Evolutionary conservation across 768 basidiomycete species (phyloP), one percentile per base, ranked within the genome.

Genomic region (Mycena capillaripes): DNA sequence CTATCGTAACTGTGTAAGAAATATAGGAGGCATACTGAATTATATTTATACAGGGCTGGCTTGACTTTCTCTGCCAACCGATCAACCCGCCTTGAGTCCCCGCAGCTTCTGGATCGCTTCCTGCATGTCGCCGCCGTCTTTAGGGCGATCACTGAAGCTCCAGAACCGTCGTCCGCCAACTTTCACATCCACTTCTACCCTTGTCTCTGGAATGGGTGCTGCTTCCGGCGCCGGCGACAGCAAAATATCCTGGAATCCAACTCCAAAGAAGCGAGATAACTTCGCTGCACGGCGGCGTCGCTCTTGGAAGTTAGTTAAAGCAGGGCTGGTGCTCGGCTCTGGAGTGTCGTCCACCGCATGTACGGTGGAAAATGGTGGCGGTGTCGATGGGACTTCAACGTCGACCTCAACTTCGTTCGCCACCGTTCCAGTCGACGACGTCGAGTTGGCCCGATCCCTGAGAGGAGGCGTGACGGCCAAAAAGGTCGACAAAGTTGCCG

Each of bases 251-350:
- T 85, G 80, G 73, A 85, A 86, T 30, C 80, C 83, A 36, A 90
- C 89, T 17, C 89, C 89, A 77, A 90, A 90, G 79, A 91, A 90
- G 52, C 85, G 86, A 29, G 87, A 83, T 48, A 91, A 79, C 78
- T 90, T 91, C 67, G 85, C 86, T n/a, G 85, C 85, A 34, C 88
- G 86, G 10, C 84, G 78, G n/a, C 86, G 80, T 44, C 86, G 83
- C 30, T 80, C 79, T 40, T 75, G 78, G 58, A 80, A 81, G 19
- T 48, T 66, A 25, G 48, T 59, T 34, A 40, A 23, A 14, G 64
- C 25, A 38, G 55, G 14, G 42, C 10, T 61, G 36, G 25, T 63
- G 48, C 44, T 57, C n/a, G 57, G 12, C 56, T 67, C 63, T 36
- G 63, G 50, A 29, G 53, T 52, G 17, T n/a, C n/a, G n/a, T 69